Conservation (phyloP, 2,329 filamentous ascomycete genomes). For the Coniochaeta pulveracea region DNA sequence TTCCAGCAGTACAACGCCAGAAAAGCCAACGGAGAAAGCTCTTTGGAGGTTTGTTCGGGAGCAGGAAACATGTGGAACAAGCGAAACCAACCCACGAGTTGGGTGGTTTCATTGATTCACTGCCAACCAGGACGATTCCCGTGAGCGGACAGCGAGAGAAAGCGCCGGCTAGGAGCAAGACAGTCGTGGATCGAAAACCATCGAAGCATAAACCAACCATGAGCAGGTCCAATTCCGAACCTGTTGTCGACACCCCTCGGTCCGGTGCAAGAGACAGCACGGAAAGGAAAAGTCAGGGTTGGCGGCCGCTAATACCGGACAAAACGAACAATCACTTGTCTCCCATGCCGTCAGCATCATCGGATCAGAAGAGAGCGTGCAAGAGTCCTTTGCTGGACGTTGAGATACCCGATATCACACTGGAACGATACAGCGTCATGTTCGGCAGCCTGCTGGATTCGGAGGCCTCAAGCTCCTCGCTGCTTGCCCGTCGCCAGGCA, state of each 20-base stretch:
- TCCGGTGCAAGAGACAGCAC: conserved; percentile 1
- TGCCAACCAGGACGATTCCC: conserved; percentile 8
- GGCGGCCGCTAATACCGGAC: not conserved
- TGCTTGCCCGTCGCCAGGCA: conserved; percentile 47
- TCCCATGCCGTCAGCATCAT: not conserved
- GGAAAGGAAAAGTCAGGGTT: not conserved
- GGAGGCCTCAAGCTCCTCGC: conserved; percentile 21
- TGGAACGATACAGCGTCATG: conserved; percentile 94
- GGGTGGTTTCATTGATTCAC: conserved; percentile 10
- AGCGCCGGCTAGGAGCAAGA: conserved; percentile 24
- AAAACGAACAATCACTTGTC: conserved; percentile 5
- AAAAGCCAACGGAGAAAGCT: conserved; percentile 48
- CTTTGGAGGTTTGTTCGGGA: conserved; percentile 39
- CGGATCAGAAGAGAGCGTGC: not conserved
- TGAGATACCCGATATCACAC: conserved; percentile 65
- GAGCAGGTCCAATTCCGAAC: conserved; percentile 29
- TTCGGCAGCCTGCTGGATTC: conserved; percentile 62
- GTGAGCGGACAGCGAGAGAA: conserved; percentile 6
- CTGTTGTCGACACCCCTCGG: conserved; percentile 12
- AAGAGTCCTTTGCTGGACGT: conserved; percentile 48
- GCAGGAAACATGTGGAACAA: conserved; percentile 25
- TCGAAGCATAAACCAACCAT: conserved; percentile 32
- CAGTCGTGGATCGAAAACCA: conserved; percentile 16
- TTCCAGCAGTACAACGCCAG: conserved; percentile 22
- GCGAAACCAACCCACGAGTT: conserved; percentile 8